Percentiles rank a stretch among this genome's conserved stretches.
These are phyloP conservation scores for Lichtheimia ramosa DNA, from an alignment of 371 early-diverging fungal genomes.

Conservation along the genomic window DNA sequence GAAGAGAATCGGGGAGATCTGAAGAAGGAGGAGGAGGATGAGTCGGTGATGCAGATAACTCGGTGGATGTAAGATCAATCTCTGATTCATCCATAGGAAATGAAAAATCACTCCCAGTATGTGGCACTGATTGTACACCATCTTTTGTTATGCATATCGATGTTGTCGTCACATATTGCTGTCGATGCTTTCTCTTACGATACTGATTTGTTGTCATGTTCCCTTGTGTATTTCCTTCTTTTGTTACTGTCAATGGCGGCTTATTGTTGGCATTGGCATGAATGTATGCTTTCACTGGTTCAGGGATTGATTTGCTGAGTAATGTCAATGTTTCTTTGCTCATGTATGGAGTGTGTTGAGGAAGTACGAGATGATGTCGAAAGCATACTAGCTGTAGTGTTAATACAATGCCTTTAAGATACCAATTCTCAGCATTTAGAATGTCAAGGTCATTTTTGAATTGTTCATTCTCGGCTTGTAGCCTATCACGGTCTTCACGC, in stretches of 20 bases:
- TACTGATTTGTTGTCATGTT: no score
- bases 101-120: not conserved
- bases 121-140: slow-evolving; percentile 15
- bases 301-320: slow-evolving; percentile 35
- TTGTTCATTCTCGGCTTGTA: slow-evolving; percentile 49
- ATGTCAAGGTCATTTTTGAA: slow-evolving; percentile 51
- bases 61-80: not conserved
- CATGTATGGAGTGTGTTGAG: slow-evolving; percentile 41
- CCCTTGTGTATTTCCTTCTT: no score
- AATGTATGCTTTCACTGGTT: slow-evolving; percentile 33
- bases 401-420: slow-evolving; percentile 53
- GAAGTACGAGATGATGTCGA: slow-evolving; percentile 40
- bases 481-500: slow-evolving; percentile 50
- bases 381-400: slow-evolving; percentile 51
- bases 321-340: slow-evolving; percentile 32
- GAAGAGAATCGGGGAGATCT: slow-evolving; percentile 3
- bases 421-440: slow-evolving; percentile 63
- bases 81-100: not conserved
- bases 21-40: not conserved
- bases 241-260: slow-evolving; percentile 11
- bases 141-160: slow-evolving; percentile 35
- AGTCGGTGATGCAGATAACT: not conserved
- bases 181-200: slow-evolving; percentile 6
- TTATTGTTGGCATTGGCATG: slow-evolving; percentile 43
- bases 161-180: slow-evolving; percentile 26